phyloP scores from a whole-genome alignment of 129 eudicot genomes.

The Calendula officinalis region DNA sequence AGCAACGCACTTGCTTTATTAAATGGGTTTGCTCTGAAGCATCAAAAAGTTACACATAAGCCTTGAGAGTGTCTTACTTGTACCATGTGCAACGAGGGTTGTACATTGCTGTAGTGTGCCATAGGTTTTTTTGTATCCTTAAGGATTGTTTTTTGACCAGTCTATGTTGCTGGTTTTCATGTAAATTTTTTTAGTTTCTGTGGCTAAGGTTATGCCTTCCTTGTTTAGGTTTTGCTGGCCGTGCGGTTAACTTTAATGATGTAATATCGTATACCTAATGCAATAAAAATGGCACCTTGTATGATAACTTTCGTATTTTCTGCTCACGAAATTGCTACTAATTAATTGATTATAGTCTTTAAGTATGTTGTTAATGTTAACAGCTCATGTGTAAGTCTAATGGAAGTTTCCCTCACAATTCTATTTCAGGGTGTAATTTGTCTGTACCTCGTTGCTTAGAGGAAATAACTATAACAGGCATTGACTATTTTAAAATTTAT shows the following conservation, averaged over 20 bases:
- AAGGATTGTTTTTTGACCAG: conserved; percentile 23
- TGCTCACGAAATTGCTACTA: not conserved
- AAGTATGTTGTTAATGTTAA: not conserved
- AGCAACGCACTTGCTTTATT: conserved; percentile 79
- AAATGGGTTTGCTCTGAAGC: conserved; percentile 50
- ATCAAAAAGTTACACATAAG: conserved; percentile 12
- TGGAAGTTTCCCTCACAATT: not conserved
- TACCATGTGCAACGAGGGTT: not conserved
- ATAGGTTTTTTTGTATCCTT: conserved; percentile 18
- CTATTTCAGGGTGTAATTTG: not conserved
- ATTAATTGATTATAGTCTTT: not conserved
- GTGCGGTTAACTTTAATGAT: conserved; percentile 3
- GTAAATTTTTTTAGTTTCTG: not conserved
- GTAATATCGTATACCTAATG: too few species aligned
- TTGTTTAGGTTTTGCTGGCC: conserved; percentile 13
- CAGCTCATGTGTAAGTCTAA: not conserved
- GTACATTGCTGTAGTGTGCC: conserved; percentile 11
- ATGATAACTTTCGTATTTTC: not conserved
- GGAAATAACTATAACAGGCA: too few species aligned
- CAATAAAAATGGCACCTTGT: conserved; percentile 28
- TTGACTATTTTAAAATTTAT: too few species aligned
- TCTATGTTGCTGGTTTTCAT: conserved; percentile 5
- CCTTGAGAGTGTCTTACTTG: conserved; percentile 22
- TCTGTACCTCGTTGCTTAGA: not conserved
- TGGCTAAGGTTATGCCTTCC: conserved; percentile 18